Evolutionary conservation across 805 yeast genomes (phyloP).

Genomic region (Lipomyces sp.): DNA sequence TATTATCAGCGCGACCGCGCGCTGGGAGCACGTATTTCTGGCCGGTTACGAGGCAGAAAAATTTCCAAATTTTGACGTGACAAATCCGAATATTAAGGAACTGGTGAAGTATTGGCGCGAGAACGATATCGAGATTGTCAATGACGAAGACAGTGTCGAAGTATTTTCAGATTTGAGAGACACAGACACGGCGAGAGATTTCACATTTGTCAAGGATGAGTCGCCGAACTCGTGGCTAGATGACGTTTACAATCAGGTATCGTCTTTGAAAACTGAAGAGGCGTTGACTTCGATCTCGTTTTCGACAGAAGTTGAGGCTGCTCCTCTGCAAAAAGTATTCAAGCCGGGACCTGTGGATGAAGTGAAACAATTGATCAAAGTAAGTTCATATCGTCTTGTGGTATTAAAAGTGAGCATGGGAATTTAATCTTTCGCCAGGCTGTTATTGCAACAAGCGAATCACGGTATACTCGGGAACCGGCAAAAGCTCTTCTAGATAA

Average conservation of each 20-base stretch:
- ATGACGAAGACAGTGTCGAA: conserved; percentile 11
- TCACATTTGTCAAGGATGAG: conserved; percentile 42
- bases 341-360: conserved; percentile 1
- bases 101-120: conserved; percentile 66
- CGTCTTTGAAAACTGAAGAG: conserved; percentile 16
- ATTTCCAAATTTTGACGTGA: conserved; percentile 41
- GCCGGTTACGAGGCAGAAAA: conserved; percentile 55
- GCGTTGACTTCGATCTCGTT: conserved; percentile 9
- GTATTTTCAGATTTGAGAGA: conserved; percentile 4
- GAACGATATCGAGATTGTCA: conserved; percentile 39
- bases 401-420: neutral
- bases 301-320: conserved; percentile 3
- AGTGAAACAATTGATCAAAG: conserved; percentile 32
- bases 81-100: conserved; percentile 48
- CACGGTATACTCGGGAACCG: conserved; percentile 45
- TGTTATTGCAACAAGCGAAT: conserved; percentile 54
- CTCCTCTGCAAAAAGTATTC: neutral
- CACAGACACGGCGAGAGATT: conserved; percentile 27
- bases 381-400: neutral
- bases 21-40: conserved; percentile 66
- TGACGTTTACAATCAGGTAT: conserved; percentile 8
- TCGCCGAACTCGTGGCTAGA: conserved; percentile 13
- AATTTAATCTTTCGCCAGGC: conserved; percentile 36
- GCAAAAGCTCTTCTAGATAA: conserved; percentile 49
- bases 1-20: conserved; percentile 49